Percentiles rank a stretch among this genome's conserved stretches.
phyloP scores from a whole-genome alignment of 495 filamentous ascomycete genomes.

The Hypoxylon lenormandii region DNA sequence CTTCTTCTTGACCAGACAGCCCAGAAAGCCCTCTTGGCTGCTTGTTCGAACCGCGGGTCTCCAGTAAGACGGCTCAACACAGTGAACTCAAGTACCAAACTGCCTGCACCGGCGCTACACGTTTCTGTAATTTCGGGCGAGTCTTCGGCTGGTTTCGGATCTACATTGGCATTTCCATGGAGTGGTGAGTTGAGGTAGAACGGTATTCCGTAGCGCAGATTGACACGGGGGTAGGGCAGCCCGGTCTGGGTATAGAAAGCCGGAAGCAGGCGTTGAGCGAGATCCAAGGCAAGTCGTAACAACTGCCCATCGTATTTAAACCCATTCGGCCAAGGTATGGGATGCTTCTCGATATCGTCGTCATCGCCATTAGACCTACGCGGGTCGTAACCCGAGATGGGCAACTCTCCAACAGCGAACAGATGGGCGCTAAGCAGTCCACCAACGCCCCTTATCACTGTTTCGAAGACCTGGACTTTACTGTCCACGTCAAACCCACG shows the following conservation, averaged over 20 bases:
- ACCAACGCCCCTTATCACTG: conserved; percentile 91
- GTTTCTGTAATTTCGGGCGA: conserved; percentile 87
- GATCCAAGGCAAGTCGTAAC: conserved; percentile 82
- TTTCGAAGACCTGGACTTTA: conserved; percentile 98
- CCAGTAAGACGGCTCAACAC: conserved; percentile 89
- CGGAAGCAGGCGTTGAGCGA: conserved; percentile 84
- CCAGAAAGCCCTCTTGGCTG: conserved; percentile 93
- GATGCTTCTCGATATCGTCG: conserved; percentile 57
- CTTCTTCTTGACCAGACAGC: conserved; percentile 90
- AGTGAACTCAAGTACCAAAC: conserved; percentile 91
- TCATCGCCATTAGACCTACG: conserved; percentile 47
- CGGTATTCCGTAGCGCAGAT: conserved; percentile 88
- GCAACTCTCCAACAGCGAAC: conserved; percentile 88
- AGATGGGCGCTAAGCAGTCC: conserved; percentile 92
- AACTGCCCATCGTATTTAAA: conserved; percentile 92
- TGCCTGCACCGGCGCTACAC: conserved; percentile 94
- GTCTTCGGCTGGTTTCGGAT: conserved; percentile 51
- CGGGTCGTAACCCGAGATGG: conserved; percentile 80
- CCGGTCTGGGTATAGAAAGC: conserved; percentile 91
- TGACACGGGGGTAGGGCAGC: conserved; percentile 93
- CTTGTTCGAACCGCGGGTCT: conserved; percentile 83
- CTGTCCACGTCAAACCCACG: conserved; percentile 94
- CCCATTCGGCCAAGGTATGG: conserved; percentile 77
- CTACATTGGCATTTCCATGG: conserved; percentile 56
- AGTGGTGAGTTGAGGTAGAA: conserved; percentile 86